phyloP scores from a whole-genome alignment of 257 asterid genomes.

The Catharanthus roseus region DNA sequence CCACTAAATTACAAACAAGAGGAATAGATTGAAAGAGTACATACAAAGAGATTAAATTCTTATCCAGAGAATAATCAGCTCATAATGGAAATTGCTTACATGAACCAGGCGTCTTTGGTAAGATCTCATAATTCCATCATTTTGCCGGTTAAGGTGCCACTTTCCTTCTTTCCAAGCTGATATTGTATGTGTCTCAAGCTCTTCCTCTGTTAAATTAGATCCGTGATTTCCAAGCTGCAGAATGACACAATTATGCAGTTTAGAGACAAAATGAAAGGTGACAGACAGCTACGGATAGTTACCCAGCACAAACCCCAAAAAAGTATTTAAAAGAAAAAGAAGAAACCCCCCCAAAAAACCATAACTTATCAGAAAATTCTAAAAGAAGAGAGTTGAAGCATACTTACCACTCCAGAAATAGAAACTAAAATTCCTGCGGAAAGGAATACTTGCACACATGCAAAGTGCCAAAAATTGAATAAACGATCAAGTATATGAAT shows the following conservation, averaged over 20 bases:
- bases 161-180: slow-evolving; percentile 76
- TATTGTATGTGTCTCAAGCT: slow-evolving; percentile 69
- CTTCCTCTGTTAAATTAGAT: slow-evolving; percentile 70
- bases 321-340: too few relatives aligned
- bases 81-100: slow-evolving; percentile 31
- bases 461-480: neutral
- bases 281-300: neutral
- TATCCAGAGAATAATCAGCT: neutral
- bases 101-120: slow-evolving; percentile 39
- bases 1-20: neutral
- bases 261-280: neutral
- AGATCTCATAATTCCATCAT: slow-evolving; percentile 36
- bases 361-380: neutral
- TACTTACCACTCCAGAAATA: neutral
- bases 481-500: neutral
- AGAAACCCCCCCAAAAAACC: too few relatives aligned
- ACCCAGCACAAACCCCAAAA: too few relatives aligned
- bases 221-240: slow-evolving; percentile 69
- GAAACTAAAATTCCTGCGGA: neutral
- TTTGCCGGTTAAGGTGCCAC: slow-evolving; percentile 38
- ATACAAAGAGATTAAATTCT: neutral
- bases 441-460: neutral
- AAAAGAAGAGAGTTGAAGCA: neutral
- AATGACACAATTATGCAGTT: slow-evolving; percentile 8
- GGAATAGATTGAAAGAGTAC: neutral